phyloP scores from a whole-genome alignment of 2,329 filamentous ascomycete genomes.

The Decorospora gaudefroyi region DNA sequence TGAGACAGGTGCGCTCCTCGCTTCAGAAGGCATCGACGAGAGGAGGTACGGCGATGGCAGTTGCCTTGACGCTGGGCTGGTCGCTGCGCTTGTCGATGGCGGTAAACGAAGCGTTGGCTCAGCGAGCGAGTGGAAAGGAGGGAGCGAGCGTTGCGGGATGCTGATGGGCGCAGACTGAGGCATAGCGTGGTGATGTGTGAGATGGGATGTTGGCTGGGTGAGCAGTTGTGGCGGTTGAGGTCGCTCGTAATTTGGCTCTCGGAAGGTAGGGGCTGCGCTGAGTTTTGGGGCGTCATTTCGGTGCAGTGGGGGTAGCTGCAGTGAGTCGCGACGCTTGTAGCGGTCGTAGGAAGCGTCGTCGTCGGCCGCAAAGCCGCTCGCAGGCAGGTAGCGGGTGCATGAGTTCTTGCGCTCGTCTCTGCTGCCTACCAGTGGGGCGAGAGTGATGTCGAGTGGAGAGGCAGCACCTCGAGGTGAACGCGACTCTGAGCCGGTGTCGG shows the following conservation, averaged over 20 bases:
- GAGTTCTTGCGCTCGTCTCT: slow-evolving; percentile 48
- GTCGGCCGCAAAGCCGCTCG: slow-evolving; percentile 46
- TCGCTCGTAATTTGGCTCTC: slow-evolving; percentile 36
- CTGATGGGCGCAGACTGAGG: slow-evolving; percentile 34
- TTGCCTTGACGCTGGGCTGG: slow-evolving; percentile 40
- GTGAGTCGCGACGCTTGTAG: slow-evolving; percentile 38
- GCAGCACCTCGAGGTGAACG: slow-evolving; percentile 53
- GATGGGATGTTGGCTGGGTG: slow-evolving; percentile 39
- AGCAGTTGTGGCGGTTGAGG: slow-evolving; percentile 38
- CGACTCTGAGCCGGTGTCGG: slow-evolving; percentile 61
- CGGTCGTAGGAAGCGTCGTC: slow-evolving; percentile 38
- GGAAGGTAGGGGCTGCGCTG: slow-evolving; percentile 20
- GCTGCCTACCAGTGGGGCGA: slow-evolving; percentile 44
- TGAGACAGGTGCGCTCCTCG: slow-evolving; percentile 41
- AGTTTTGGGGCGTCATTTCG: slow-evolving; percentile 23
- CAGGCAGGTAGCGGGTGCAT: slow-evolving; percentile 44
- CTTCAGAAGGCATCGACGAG: slow-evolving; percentile 24
- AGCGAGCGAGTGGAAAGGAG: slow-evolving; percentile 40
- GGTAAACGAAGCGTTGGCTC: slow-evolving; percentile 38
- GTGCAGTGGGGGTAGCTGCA: slow-evolving; percentile 43
- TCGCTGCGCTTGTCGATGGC: slow-evolving; percentile 25
- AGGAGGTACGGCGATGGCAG: slow-evolving; percentile 39
- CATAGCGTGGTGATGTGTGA: slow-evolving; percentile 40
- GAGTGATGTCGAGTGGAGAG: slow-evolving; percentile 54
- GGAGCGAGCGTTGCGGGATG: slow-evolving; percentile 37